phyloP scores from a whole-genome alignment of 179 eudicot genomes.

The Beta lomatogona region DNA sequence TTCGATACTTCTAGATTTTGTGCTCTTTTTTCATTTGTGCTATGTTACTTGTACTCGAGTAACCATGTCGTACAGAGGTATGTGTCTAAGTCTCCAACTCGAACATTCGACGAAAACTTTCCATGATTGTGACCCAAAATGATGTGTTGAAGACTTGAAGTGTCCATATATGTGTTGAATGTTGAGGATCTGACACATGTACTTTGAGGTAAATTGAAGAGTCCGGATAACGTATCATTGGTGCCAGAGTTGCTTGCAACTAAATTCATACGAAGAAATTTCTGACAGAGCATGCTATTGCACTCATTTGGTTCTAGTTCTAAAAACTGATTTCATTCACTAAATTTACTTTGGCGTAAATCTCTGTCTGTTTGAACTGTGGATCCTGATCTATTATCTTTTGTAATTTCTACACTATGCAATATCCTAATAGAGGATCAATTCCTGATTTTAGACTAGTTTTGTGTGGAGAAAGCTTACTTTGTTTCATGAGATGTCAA shows the following conservation, averaged over 20 bases:
- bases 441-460: neutral
- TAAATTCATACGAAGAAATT: neutral
- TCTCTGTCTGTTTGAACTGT: neutral
- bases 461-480: slow-evolving; percentile 14
- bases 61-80: no score
- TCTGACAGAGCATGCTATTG: neutral
- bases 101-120: no score
- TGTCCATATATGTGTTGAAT: no score
- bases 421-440: neutral
- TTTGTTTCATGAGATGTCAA: slow-evolving; percentile 27
- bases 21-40: neutral
- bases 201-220: no score
- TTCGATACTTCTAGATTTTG: neutral
- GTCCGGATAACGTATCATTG: neutral
- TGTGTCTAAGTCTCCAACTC: no score
- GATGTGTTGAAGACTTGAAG: no score
- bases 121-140: no score
- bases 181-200: no score
- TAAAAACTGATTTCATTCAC: neutral
- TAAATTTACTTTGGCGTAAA: neutral
- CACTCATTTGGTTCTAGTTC: neutral
- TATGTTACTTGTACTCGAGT: neutral
- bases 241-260: neutral
- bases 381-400: neutral
- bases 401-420: neutral